These are phyloP conservation scores for Amanita polypyramis DNA, from an alignment of 768 basidiomycete genomes.

Conservation along the genomic window DNA sequence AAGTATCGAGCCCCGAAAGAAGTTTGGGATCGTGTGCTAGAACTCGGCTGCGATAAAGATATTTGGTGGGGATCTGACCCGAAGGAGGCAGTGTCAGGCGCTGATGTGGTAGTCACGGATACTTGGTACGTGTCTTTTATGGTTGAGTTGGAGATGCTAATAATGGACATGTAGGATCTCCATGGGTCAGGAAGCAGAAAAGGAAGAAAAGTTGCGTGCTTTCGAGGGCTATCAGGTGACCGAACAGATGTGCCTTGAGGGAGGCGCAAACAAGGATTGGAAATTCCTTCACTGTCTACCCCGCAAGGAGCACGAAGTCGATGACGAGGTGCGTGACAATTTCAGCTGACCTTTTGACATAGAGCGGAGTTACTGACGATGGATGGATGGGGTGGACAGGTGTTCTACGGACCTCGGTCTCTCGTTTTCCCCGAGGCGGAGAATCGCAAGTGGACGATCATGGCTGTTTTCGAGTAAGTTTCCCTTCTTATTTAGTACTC, in stretches of 20 bases:
- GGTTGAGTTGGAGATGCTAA: neutral
- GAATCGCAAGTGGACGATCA: slow-evolving; percentile 96
- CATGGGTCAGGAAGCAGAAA: slow-evolving; percentile 97
- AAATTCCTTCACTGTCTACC: slow-evolving; percentile 96
- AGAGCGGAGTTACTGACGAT: neutral
- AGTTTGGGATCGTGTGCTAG: slow-evolving; percentile 77
- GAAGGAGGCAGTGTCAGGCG: slow-evolving; percentile 75
- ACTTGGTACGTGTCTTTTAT: slow-evolving; percentile 61
- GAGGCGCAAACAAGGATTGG: slow-evolving; percentile 81
- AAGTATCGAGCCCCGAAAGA: slow-evolving; percentile 58
- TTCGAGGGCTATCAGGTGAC: slow-evolving; percentile 95
- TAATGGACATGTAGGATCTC: slow-evolving; percentile 60
- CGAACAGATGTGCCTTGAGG: slow-evolving; percentile 69
- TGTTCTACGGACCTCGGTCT: slow-evolving; percentile 89
- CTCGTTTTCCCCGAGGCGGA: slow-evolving; percentile 92
- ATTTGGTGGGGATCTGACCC: slow-evolving; percentile 76
- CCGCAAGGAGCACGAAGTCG: slow-evolving; percentile 85
- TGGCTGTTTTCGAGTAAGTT: slow-evolving; percentile 81
- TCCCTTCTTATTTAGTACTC: slow-evolving; percentile 1
- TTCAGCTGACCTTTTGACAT: neutral
- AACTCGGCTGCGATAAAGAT: slow-evolving; percentile 59
- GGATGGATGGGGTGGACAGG: slow-evolving; percentile 30
- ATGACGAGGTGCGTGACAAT: slow-evolving; percentile 71
- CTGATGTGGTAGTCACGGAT: slow-evolving; percentile 95
- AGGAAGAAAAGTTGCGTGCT: slow-evolving; percentile 72